Conservation (phyloP, 2,329 filamentous ascomycete species). For the Leptographium procerum region DNA sequence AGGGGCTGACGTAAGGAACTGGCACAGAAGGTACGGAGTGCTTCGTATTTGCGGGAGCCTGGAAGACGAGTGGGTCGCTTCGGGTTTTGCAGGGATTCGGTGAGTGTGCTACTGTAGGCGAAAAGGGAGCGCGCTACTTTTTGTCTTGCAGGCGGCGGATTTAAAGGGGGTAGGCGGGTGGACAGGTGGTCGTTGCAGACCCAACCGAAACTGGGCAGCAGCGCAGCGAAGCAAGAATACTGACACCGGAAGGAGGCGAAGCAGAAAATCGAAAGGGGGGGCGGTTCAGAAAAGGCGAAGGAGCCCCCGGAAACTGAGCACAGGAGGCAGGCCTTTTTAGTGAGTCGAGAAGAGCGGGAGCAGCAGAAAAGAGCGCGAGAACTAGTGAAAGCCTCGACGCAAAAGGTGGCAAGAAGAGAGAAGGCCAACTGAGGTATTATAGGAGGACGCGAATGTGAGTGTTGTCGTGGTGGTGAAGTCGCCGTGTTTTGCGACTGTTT, state of each 20-base stretch:
- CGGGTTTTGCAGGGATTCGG: slow-evolving; percentile 5
- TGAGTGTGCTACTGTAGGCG: slow-evolving; percentile 7
- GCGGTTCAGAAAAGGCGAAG: not conserved
- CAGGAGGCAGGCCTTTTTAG: not conserved
- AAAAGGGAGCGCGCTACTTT: slow-evolving; percentile 2
- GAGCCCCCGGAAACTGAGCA: not conserved
- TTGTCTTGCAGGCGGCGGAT: not conserved
- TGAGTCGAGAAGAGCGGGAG: not conserved
- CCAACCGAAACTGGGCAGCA: not conserved
- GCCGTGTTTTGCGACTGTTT: slow-evolving; percentile 7
- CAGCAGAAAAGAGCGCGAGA: slow-evolving; percentile 23
- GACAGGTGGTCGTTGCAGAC: not conserved
- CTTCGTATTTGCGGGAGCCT: slow-evolving; percentile 1
- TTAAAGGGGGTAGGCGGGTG: not conserved
- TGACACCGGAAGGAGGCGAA: not conserved
- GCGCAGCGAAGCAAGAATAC: not conserved
- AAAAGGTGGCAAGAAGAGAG: slow-evolving; percentile 9
- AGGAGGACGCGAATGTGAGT: not conserved
- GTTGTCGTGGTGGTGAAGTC: slow-evolving; percentile 3
- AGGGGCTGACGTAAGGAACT: slow-evolving; percentile 14
- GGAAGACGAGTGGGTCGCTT: slow-evolving; percentile 3
- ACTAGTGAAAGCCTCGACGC: slow-evolving; percentile 33
- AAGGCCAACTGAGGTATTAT: not conserved
- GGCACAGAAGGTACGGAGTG: slow-evolving; percentile 2
- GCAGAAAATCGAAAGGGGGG: not conserved